A percentile compares a stretch with the other conserved stretches of the same genome.
Evolutionary conservation across 176 grass and related monocot genomes (phyloP).

Genomic region (Otatea glauca): DNA sequence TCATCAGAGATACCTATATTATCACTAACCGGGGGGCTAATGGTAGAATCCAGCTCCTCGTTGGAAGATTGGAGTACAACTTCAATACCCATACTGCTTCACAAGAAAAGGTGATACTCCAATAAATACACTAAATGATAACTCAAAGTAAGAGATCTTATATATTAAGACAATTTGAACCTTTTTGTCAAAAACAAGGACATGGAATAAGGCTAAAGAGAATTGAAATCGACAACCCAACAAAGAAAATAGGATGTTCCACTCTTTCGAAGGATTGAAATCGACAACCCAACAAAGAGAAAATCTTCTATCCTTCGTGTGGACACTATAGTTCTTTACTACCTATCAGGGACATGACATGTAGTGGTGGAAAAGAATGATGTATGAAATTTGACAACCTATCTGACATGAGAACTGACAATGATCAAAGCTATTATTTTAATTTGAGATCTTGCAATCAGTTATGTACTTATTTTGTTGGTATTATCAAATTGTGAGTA

Average conservation of each 20-base stretch:
- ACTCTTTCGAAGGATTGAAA: conserved; percentile 15
- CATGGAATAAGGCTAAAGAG: background rate
- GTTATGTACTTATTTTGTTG: conserved; percentile 7
- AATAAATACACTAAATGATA: conserved; percentile 1
- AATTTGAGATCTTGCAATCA: conserved; percentile 34
- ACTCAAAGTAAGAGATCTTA: background rate
- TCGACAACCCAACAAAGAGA: conserved; percentile 33
- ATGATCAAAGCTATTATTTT: conserved; percentile 38
- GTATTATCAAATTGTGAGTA: background rate
- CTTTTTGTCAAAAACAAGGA: conserved; percentile 21
- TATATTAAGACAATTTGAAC: conserved; percentile 11
- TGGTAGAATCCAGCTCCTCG: conserved; percentile 43
- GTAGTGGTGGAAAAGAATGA: conserved; percentile 38
- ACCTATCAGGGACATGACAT: conserved; percentile 52
- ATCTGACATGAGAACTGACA: conserved; percentile 41
- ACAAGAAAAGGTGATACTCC: background rate
- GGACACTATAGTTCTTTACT: conserved; percentile 32
- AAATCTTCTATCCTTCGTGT: conserved; percentile 11
- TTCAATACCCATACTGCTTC: conserved; percentile 31
- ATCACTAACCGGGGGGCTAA: background rate
- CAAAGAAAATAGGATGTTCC: conserved; percentile 28
- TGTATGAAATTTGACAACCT: conserved; percentile 41
- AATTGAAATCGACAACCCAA: background rate
- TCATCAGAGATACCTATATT: conserved; percentile 29
- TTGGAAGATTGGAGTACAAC: conserved; percentile 34